phyloP scores from a whole-genome alignment of 257 asterid species.

The Paulownia fortunei region DNA sequence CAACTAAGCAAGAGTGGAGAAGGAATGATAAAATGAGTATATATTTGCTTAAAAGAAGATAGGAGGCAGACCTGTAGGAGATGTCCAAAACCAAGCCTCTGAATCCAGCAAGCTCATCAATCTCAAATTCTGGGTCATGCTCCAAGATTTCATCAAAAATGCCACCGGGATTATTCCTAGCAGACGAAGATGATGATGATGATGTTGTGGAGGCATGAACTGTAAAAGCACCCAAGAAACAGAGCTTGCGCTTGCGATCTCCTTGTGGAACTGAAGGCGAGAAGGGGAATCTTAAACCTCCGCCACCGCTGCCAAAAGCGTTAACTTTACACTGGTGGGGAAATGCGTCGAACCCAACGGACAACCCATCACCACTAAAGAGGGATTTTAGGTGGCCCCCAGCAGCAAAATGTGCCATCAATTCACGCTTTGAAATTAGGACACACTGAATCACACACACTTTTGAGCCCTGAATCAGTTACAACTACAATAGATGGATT shows the following conservation, averaged over 20 bases:
- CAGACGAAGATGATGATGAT: constrained; percentile 36
- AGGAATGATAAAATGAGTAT: not conserved
- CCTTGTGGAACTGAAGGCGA: constrained; percentile 36
- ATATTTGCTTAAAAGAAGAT: not conserved
- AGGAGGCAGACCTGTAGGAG: constrained; percentile 70
- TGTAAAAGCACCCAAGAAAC: constrained; percentile 28
- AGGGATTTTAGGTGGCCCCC: constrained; percentile 45
- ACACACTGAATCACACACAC: not conserved
- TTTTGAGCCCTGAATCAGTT: not conserved
- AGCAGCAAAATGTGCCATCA: constrained; percentile 51
- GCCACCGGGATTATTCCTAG: constrained; percentile 37
- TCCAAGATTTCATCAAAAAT: constrained; percentile 53
- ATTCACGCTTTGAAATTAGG: not conserved
- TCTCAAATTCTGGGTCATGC: constrained; percentile 52
- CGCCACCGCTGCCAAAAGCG: constrained; percentile 32
- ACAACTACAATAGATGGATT: not conserved
- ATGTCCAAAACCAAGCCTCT: constrained; percentile 92
- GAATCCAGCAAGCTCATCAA: constrained; percentile 76
- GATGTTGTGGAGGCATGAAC: constrained; percentile 43
- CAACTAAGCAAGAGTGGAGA: too few relatives aligned
- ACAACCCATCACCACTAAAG: constrained; percentile 41
- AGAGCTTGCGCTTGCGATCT: constrained; percentile 47
- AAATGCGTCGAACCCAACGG: constrained; percentile 40
- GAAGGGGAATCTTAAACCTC: constrained; percentile 32
- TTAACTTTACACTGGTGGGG: constrained; percentile 31